Evolutionary conservation across 2,329 filamentous ascomycete genomes (phyloP), one percentile per base, ranked within the genome.

Genomic region (Atkinsonella texensis): DNA sequence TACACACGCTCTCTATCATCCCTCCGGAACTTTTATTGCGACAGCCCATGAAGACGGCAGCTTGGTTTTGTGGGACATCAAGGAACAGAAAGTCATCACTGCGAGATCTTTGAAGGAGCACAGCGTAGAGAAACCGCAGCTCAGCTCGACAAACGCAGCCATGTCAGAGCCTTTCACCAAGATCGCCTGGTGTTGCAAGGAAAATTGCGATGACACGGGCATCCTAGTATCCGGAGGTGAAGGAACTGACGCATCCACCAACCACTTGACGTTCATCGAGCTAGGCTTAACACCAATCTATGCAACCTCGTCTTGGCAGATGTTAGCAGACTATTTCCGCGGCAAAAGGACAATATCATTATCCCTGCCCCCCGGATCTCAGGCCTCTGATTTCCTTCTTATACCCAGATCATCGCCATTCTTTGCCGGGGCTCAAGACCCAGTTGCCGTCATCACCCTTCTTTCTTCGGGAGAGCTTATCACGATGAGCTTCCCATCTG

Each of bases 121-220:
- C 4, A 79, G 87, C 59, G 73, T 97, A 51, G 79, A 96, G 58
- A 78, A 84, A 55, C 82, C 84, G 2, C 74, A 75, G 0, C 65
- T 73, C 13, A 59, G 70, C 1, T 68, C 75, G 3, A 74, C 74
- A 1, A 74, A 73, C 0, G 71, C 82, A 42, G 74, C 75, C 15
- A 68, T 84, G 13, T 84, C 86, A 55, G 84, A 87, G 51, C 88
- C 89, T 0, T 85, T 91, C 54, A 80, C 81, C 54, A 83, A 83
- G 55, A 81, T 97, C 52, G 79, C 83, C 1, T 98, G 93, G 93
- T 98, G 93, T 68, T 91, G 88, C 52, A 96, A 96, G 65, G 77
- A 84, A 54, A 95, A 97, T 62, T 85, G 89, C 0, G 93, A 98
- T 61, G 91, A 98, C 61, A 97, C 89, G 17, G 91, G 84, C 1